phyloP scores from a whole-genome alignment of 768 basidiomycete species.

The Lyophyllum shimeji region DNA sequence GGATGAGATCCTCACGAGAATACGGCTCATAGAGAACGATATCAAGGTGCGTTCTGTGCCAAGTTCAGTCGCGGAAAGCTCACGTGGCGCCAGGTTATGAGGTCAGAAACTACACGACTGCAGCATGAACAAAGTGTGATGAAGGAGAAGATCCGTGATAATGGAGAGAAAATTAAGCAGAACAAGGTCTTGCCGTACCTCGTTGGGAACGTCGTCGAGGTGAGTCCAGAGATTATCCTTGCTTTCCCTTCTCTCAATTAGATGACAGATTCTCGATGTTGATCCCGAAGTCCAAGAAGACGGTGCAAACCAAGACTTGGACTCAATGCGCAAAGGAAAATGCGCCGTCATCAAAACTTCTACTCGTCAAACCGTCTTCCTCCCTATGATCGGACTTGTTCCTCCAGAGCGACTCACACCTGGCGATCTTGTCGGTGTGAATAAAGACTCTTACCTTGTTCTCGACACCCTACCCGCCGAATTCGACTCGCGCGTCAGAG shows the following conservation, averaged over 20 bases:
- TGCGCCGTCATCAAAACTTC: slow-evolving; percentile 99
- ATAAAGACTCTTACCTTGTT: slow-evolving; percentile 98
- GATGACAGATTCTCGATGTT: slow-evolving; percentile 81
- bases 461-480: slow-evolving; percentile 95
- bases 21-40: slow-evolving; percentile 94
- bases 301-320: slow-evolving; percentile 93
- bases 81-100: slow-evolving; percentile 76
- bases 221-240: slow-evolving; percentile 31
- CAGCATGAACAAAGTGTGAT: slow-evolving; percentile 94
- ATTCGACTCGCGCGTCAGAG: slow-evolving; percentile 97
- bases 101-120: slow-evolving; percentile 88
- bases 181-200: slow-evolving; percentile 98
- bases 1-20: slow-evolving; percentile 88
- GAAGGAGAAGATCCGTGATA: slow-evolving; percentile 99
- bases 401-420: slow-evolving; percentile 89
- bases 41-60: slow-evolving; percentile 63
- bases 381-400: slow-evolving; percentile 96
- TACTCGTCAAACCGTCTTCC: slow-evolving; percentile 97
- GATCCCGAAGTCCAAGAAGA: slow-evolving; percentile 93
- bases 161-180: slow-evolving; percentile 98
- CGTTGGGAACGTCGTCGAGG: slow-evolving; percentile 97
- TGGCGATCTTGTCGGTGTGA: slow-evolving; percentile 95
- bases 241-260: slow-evolving; percentile 9
- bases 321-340: slow-evolving; percentile 96
- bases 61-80: background rate